Evolutionary conservation across 75 land plant species (phyloP).

Genomic region (Pinus tabuliformis): DNA sequence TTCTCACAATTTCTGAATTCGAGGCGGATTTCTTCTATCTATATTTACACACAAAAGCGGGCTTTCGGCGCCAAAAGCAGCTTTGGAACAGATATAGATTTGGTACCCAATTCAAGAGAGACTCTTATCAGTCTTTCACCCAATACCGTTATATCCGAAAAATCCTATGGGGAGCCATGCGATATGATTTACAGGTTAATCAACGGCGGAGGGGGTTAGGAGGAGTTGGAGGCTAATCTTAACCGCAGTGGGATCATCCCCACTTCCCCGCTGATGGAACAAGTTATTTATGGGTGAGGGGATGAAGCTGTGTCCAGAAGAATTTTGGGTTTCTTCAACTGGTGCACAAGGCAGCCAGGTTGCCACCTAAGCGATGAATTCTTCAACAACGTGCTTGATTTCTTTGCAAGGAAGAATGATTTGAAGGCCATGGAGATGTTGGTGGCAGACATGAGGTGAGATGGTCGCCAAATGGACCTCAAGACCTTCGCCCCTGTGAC

Average conservation of each 20-base stretch:
- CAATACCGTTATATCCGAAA: too few relatives aligned
- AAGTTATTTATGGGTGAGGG: conserved; percentile 26
- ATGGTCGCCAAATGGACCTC: conserved; percentile 21
- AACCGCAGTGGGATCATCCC: background rate
- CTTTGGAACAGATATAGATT: too few relatives aligned
- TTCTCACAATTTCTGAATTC: too few relatives aligned
- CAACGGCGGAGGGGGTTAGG: conserved; percentile 31
- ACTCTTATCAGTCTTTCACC: too few relatives aligned
- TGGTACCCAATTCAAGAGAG: too few relatives aligned
- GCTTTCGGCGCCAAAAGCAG: too few relatives aligned
- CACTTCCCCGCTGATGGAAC: conserved; percentile 21
- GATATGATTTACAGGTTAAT: background rate
- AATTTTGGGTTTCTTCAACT: conserved; percentile 45
- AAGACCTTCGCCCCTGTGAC: conserved; percentile 29
- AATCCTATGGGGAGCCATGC: background rate
- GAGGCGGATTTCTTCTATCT: too few relatives aligned
- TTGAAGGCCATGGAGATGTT: conserved; percentile 33
- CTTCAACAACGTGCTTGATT: conserved; percentile 36
- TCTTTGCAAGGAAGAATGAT: conserved; percentile 37
- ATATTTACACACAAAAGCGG: too few relatives aligned
- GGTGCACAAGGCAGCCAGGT: conserved; percentile 23
- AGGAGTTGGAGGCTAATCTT: conserved; percentile 41
- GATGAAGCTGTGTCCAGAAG: conserved; percentile 27
- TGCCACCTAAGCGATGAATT: conserved; percentile 14
- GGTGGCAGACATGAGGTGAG: conserved; percentile 29